A percentile compares a stretch with the other conserved stretches of the same genome.
Conservation (phyloP, 192 early-diverging fungal genomes). For the Entophlyctis luteolus region DNA sequence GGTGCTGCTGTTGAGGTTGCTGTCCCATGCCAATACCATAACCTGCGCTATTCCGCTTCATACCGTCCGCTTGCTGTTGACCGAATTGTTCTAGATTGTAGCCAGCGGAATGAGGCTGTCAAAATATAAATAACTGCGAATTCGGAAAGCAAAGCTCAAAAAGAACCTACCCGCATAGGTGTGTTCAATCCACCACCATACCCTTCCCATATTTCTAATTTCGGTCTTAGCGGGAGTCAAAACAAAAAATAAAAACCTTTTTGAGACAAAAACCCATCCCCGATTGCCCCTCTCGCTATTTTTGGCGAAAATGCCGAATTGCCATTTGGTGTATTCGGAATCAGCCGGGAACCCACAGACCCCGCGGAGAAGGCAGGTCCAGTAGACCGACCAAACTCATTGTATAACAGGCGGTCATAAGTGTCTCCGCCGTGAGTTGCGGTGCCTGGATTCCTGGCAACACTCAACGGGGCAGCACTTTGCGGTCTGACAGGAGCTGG, state of each 20-base stretch:
- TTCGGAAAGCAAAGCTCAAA: not conserved
- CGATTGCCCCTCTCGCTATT: not conserved
- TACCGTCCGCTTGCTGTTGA: conserved; percentile 14
- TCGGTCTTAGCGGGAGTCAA: not conserved
- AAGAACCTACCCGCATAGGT: conserved; percentile 1
- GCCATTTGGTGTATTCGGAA: no score
- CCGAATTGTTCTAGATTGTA: conserved; percentile 23
- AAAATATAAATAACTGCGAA: not conserved
- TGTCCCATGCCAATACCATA: conserved; percentile 1
- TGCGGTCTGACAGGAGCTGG: conserved; percentile 6
- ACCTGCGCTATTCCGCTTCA: conserved; percentile 13
- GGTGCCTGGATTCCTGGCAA: conserved; percentile 11
- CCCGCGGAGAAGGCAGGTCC: no score
- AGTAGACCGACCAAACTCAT: not conserved
- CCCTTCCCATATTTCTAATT: no score
- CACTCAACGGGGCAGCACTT: not conserved
- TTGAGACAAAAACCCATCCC: not conserved
- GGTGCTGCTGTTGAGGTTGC: conserved; percentile 40
- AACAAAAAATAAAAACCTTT: not conserved
- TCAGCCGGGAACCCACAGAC: no score
- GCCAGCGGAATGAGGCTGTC: conserved; percentile 18
- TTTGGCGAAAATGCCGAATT: no score
- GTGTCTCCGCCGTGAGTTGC: no score
- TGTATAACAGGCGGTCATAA: not conserved
- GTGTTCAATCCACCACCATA: not conserved